Base-by-base conservation (phyloP, 106 monocot genomes). In the Iris macrosiphon region DNA sequence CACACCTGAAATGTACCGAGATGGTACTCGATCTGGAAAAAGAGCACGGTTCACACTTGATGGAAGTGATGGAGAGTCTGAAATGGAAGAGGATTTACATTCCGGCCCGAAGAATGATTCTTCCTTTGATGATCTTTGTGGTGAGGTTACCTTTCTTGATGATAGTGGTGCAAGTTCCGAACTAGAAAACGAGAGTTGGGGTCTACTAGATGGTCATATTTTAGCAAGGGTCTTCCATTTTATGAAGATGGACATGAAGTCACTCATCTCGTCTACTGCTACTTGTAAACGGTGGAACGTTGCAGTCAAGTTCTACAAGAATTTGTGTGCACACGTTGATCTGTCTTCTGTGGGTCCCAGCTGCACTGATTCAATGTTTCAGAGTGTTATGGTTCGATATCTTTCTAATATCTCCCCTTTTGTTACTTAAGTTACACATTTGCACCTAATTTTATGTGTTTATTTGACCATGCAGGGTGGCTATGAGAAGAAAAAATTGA, bases 211-310 rank as follows among this genome's bases (percentile, higher is more conserved):
- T 61, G 67, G 55, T 45, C 68, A 37, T 49, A 58, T 91, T 61
- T 70, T 99, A 71, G 80, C 82, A 41, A 83, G 98, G 49, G 55
- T 99, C 39, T 91, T 99, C 53, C 98, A 99, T 81, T 91, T 84
- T 61, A 43, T 99, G 45, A 75, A 71, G 73, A 46, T 56, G 28
- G 91, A 99, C 55, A 44, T 81, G 63, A 99, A 71, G 37, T 80
- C 98, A 24, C 74, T 91, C 50, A 16, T 72, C 10, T 78, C 76
- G 46, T 75, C 87, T 78, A 74, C 87, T 63, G 68, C 71, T 76
- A 81, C 91, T 43, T 99, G 98, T 68, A 91, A 79, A 54, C 69
- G 66, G 22, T 99, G 98, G 98, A 87, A 83, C 45, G 20, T 62
- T 18, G 87, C 80, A 27, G 77, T 75, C 1, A 49, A 72, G 45